Percentiles rank a stretch among this genome's conserved stretches.
Evolutionary conservation across 1,139 yeast species (phyloP).

Genomic region (Nadsonia commutata): DNA sequence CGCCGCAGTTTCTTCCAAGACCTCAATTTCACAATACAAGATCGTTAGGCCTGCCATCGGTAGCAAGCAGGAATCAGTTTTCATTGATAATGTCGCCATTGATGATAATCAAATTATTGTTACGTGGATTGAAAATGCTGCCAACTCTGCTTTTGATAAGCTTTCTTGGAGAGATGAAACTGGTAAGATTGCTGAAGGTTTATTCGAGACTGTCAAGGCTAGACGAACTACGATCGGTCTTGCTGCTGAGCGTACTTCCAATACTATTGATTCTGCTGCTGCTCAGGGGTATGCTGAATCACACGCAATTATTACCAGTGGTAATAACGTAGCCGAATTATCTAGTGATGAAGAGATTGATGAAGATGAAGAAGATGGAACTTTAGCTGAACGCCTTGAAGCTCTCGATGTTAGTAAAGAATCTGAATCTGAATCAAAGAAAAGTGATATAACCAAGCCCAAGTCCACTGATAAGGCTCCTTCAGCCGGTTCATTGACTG

Average conservation of each 20-base stretch:
- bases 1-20: constrained; percentile 13
- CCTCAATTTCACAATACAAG: constrained; percentile 13
- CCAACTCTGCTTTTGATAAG: constrained; percentile 48
- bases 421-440: not conserved
- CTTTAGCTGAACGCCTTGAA: constrained; percentile 28
- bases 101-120: constrained; percentile 31
- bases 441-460: not conserved
- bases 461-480: not conserved
- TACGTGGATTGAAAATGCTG: constrained; percentile 63
- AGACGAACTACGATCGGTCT: constrained; percentile 10
- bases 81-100: constrained; percentile 30
- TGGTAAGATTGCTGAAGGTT: constrained; percentile 11
- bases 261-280: constrained; percentile 62
- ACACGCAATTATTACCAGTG: constrained; percentile 34
- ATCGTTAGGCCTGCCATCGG: constrained; percentile 12
- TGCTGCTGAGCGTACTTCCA: constrained; percentile 16
- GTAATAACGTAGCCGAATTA: constrained; percentile 34
- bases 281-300: constrained; percentile 51
- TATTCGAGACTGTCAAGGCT: constrained; percentile 12
- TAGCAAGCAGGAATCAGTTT: constrained; percentile 18
- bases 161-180: constrained; percentile 36
- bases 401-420: constrained; percentile 15
- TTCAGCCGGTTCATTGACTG: constrained; percentile 15
- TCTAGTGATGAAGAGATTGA: constrained; percentile 24
- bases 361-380: constrained; percentile 21